Evolutionary conservation across 2,329 filamentous ascomycete genomes (phyloP).

Genomic region (Beauveria medogensis): DNA sequence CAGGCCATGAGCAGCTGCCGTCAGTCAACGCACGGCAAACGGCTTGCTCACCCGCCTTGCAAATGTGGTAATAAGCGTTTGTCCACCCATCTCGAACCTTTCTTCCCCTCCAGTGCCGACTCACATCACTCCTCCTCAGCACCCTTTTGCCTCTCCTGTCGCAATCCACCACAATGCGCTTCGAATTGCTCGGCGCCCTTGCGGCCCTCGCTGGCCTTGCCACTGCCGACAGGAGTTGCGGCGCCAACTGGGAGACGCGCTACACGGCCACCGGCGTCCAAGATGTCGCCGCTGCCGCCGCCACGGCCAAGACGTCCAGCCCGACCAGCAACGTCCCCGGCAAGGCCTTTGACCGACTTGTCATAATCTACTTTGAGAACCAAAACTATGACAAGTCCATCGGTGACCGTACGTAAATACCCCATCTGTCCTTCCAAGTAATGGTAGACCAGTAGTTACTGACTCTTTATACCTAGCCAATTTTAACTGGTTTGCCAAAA

Average conservation of each 20-base stretch:
- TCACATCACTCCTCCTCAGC: neutral
- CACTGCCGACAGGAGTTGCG: slow-evolving; percentile 15
- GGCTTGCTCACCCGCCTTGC: neutral
- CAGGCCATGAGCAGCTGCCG: too few species aligned
- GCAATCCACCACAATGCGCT: neutral
- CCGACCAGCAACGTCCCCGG: slow-evolving; percentile 59
- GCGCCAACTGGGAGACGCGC: slow-evolving; percentile 26
- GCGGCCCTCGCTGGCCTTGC: slow-evolving; percentile 21
- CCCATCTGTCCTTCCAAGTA: neutral
- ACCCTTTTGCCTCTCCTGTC: neutral
- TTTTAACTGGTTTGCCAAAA: slow-evolving; percentile 20
- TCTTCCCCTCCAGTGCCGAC: neutral
- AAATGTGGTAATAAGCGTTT: neutral
- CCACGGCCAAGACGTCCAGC: slow-evolving; percentile 51
- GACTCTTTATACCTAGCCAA: slow-evolving; percentile 16
- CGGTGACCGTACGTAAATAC: slow-evolving; percentile 46
- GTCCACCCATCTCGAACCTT: neutral
- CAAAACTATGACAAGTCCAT: slow-evolving; percentile 58
- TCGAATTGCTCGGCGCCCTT: slow-evolving; percentile 12
- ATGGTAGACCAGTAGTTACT: neutral
- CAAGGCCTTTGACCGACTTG: slow-evolving; percentile 63
- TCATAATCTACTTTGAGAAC: slow-evolving; percentile 72
- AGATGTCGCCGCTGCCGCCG: slow-evolving; percentile 46
- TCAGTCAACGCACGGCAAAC: too few species aligned
- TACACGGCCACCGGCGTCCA: slow-evolving; percentile 45